A percentile compares a stretch with the other conserved stretches of the same genome.
Evolutionary conservation across 306 rosid genomes (phyloP).

Genomic region (Herpetospermum pedunculosum): DNA sequence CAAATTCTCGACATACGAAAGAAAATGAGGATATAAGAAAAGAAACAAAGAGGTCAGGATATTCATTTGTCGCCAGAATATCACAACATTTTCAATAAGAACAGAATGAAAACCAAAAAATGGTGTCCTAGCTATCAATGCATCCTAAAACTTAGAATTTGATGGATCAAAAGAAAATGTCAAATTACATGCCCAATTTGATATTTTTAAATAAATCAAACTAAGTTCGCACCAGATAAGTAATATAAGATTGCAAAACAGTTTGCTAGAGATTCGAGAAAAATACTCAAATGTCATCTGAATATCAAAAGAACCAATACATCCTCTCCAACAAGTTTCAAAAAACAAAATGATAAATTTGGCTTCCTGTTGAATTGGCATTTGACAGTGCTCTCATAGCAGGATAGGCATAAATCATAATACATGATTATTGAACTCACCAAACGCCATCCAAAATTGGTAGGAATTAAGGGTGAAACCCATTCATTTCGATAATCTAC

Average conservation of each 20-base stretch:
- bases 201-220: neutral
- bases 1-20: conserved; percentile 22
- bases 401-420: neutral
- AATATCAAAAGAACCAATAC: neutral
- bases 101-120: neutral
- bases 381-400: neutral
- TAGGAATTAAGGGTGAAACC: neutral
- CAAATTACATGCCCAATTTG: neutral
- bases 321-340: neutral
- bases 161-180: neutral
- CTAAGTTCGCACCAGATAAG: neutral
- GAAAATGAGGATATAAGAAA: conserved; percentile 6
- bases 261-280: neutral
- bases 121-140: neutral
- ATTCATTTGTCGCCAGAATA: conserved; percentile 5
- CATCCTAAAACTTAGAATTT: neutral
- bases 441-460: neutral
- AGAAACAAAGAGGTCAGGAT: conserved; percentile 3
- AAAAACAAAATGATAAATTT: neutral
- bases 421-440: neutral
- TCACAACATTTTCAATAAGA: neutral
- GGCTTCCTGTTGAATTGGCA: neutral
- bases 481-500: neutral
- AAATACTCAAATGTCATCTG: neutral
- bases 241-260: neutral